phyloP scores from a whole-genome alignment of 768 basidiomycete genomes.

The Mycena venus region DNA sequence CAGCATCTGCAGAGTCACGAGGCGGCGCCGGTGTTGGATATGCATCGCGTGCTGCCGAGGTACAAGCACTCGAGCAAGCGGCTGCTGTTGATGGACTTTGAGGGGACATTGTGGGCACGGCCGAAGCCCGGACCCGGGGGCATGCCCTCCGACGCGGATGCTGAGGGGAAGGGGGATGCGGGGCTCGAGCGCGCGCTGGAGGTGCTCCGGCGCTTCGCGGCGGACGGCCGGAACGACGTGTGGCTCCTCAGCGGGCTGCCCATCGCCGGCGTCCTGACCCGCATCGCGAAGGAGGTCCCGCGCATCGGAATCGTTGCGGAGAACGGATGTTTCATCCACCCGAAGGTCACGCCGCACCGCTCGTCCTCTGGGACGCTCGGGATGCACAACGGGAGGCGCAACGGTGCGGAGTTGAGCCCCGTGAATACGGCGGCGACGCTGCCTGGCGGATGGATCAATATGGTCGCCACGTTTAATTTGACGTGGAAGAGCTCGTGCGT shows the following conservation, averaged over 20 bases:
- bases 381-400: neutral
- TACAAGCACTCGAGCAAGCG: conserved; percentile 77
- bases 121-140: conserved; percentile 58
- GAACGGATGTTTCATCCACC: conserved; percentile 89
- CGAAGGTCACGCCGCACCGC: conserved; percentile 46
- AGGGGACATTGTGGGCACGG: conserved; percentile 82
- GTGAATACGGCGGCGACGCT: conserved; percentile 36
- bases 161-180: no score
- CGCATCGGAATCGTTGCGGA: conserved; percentile 87
- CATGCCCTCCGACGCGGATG: conserved; percentile 49
- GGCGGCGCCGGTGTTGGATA: conserved; percentile 52
- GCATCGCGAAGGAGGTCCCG: conserved; percentile 61
- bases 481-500: conserved; percentile 86
- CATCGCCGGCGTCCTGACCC: conserved; percentile 73
- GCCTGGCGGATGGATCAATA: conserved; percentile 76
- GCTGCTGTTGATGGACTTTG: conserved; percentile 82
- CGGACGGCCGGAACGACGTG: conserved; percentile 79
- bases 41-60: conserved; percentile 69
- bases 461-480: conserved; percentile 83
- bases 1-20: conserved; percentile 56
- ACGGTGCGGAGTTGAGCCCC: conserved; percentile 23
- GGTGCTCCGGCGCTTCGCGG: conserved; percentile 68
- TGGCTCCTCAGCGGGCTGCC: conserved; percentile 87
- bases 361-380: conserved; percentile 21
- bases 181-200: conserved; percentile 56